phyloP scores from a whole-genome alignment of 2,329 filamentous ascomycete species.

The Aspergillus sp. region DNA sequence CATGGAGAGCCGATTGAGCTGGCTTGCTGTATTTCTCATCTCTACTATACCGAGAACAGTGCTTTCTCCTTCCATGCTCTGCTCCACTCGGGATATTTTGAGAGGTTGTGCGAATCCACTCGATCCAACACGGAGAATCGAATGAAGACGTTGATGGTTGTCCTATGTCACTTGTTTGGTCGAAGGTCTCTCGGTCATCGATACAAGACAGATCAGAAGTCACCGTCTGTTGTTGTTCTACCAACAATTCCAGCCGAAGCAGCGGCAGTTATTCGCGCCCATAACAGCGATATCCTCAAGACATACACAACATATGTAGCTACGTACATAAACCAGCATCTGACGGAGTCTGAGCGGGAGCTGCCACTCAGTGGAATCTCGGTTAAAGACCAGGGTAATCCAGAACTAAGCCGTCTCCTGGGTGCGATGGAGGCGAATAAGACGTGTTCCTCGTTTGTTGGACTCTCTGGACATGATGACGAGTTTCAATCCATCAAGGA shows the following conservation, averaged over 20 bases:
- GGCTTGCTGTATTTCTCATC: conserved; percentile 62
- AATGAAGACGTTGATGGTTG: conserved; percentile 59
- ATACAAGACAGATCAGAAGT: conserved; percentile 48
- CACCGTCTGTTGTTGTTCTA: conserved; percentile 62
- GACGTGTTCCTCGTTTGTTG: conserved; percentile 64
- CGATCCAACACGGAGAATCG: conserved; percentile 46
- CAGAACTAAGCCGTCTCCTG: conserved; percentile 8
- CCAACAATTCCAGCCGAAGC: conserved; percentile 58
- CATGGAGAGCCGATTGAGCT: conserved; percentile 66
- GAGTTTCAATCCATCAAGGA: conserved; percentile 61
- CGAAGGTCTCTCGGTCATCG: conserved; percentile 46
- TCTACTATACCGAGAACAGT: conserved; percentile 73
- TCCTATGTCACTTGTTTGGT: conserved; percentile 67
- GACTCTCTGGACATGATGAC: conserved; percentile 65
- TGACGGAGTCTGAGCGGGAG: conserved; percentile 48
- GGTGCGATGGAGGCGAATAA: conserved; percentile 5
- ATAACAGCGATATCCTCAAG: conserved; percentile 62
- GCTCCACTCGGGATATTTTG: conserved; percentile 66
- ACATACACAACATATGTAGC: conserved; percentile 66
- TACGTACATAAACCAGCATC: conserved; percentile 63
- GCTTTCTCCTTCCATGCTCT: conserved; percentile 74
- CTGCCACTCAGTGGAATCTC: conserved; percentile 57
- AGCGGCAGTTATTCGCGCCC: conserved; percentile 50
- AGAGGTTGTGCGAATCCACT: conserved; percentile 57
- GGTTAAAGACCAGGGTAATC: conserved; percentile 35